These are phyloP conservation scores for Nakazawaea sp. DNA, from an alignment of 805 yeast genomes.

Conservation along the genomic window DNA sequence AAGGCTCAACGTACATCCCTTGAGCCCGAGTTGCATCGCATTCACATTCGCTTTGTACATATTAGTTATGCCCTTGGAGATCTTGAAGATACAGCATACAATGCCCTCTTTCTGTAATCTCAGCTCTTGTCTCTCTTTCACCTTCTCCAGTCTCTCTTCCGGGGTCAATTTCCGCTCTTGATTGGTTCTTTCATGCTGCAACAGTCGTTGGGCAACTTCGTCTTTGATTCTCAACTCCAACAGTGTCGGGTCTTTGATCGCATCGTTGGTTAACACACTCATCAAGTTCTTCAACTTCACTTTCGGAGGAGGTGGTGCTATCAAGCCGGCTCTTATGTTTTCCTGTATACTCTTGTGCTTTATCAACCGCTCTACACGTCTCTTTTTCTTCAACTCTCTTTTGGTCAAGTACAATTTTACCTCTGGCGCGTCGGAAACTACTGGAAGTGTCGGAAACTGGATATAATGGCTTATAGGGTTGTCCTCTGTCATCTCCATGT, in stretches of 20 bases:
- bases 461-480: constrained; percentile 61
- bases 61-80: constrained; percentile 42
- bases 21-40: constrained; percentile 63
- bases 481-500: constrained; percentile 29
- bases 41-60: constrained; percentile 75
- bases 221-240: constrained; percentile 66
- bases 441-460: constrained; percentile 65
- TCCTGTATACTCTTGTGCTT: constrained; percentile 68
- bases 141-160: constrained; percentile 50
- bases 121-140: constrained; percentile 33
- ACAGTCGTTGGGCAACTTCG: constrained; percentile 59
- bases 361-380: constrained; percentile 62
- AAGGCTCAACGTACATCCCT: constrained; percentile 53
- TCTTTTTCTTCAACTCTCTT: constrained; percentile 64
- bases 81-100: constrained; percentile 49
- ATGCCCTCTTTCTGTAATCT: constrained; percentile 46
- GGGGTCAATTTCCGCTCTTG: constrained; percentile 51
- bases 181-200: constrained; percentile 55
- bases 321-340: constrained; percentile 70
- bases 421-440: neutral
- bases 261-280: constrained; percentile 80
- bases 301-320: constrained; percentile 86
- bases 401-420: constrained; percentile 59
- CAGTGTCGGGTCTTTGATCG: constrained; percentile 82
- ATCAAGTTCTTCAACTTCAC: constrained; percentile 78